A percentile compares a stretch with the other conserved stretches of the same genome.
Conservation (phyloP, 2,329 filamentous ascomycete species). For the Nemania abortiva region DNA sequence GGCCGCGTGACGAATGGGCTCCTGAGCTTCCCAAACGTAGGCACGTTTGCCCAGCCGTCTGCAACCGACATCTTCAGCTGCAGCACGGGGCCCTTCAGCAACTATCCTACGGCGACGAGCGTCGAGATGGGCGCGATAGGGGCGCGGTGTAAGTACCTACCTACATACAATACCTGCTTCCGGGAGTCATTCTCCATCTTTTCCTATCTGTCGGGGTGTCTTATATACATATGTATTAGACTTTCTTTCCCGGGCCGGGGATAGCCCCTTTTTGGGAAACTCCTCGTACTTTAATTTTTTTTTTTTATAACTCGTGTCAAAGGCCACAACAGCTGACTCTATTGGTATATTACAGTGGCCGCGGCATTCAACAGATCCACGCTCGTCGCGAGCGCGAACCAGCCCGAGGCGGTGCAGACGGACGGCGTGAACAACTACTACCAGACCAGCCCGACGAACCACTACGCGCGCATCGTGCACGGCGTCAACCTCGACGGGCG, state of each 20-base stretch:
- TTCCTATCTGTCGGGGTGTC: neutral
- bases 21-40: conserved; percentile 57
- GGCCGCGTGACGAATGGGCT: conserved; percentile 56
- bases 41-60: conserved; percentile 60
- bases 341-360: conserved; percentile 57
- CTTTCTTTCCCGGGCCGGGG: too few species aligned
- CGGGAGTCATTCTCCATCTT: neutral
- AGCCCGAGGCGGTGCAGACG: conserved; percentile 62
- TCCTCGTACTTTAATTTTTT: too few species aligned
- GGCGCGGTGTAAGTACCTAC: conserved; percentile 63
- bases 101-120: conserved; percentile 54
- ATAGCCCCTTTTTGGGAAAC: too few species aligned
- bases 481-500: conserved; percentile 67
- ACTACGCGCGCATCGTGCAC: conserved; percentile 75
- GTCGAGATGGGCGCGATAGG: conserved; percentile 71
- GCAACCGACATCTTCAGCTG: conserved; percentile 53
- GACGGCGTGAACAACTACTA: conserved; percentile 73
- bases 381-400: conserved; percentile 65
- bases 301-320: neutral
- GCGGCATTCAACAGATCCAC: conserved; percentile 82
- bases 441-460: conserved; percentile 69
- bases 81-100: conserved; percentile 66
- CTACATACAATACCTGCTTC: too few species aligned
- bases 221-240: too few species aligned
- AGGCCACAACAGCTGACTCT: neutral